phyloP scores from a whole-genome alignment of 192 early-diverging fungal species.

The Coemansia sp. region DNA sequence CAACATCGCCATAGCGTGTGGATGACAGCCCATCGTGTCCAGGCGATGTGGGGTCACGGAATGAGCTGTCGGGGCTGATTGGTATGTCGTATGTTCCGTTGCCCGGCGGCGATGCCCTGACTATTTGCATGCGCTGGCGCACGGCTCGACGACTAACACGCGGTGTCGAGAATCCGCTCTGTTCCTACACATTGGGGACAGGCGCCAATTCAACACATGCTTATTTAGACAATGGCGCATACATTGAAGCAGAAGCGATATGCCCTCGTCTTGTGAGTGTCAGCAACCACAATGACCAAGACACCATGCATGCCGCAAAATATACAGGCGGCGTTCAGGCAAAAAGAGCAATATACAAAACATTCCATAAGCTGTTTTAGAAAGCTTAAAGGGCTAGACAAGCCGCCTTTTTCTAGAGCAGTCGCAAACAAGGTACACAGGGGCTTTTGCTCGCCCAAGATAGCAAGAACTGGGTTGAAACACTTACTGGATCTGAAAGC shows the following conservation, averaged over 20 bases:
- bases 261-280: not conserved
- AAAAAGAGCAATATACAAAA: not conserved
- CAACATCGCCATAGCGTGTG: constrained; percentile 14
- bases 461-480: not conserved
- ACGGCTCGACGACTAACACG: constrained; percentile 31
- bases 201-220: not conserved
- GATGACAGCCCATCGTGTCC: constrained; percentile 23
- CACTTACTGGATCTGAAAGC: constrained; percentile 36
- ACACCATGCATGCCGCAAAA: not conserved
- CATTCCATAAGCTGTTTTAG: not conserved
- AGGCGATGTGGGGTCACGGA: constrained; percentile 21
- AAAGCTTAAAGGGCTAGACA: not conserved
- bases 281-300: not conserved
- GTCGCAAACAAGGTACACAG: not conserved
- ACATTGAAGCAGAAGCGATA: not conserved
- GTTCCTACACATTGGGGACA: constrained; percentile 26
- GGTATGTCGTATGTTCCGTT: constrained; percentile 17
- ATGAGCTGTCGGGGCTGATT: constrained; percentile 32
- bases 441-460: not conserved
- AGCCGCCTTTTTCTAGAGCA: constrained; percentile 1
- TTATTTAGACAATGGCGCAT: constrained; percentile 2
- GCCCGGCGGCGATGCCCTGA: constrained; percentile 9
- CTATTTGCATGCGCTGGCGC: constrained; percentile 19
- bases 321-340: not conserved
- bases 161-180: constrained; percentile 39